These are phyloP conservation scores for Solanum tarijense DNA, from an alignment of 257 asterid genomes.

Conservation along the genomic window DNA sequence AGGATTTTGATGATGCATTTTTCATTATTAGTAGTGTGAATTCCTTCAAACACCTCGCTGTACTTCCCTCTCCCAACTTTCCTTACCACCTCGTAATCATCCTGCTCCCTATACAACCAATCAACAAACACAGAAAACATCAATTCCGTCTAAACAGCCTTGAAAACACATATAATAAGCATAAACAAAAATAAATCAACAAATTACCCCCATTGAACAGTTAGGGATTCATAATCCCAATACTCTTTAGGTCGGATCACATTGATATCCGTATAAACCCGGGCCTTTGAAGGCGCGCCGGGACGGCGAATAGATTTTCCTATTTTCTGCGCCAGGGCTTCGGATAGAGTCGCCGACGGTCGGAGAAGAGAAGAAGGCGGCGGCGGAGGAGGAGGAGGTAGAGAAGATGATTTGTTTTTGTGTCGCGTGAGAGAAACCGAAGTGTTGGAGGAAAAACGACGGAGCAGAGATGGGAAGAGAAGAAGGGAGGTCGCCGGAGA, in stretches of 20 bases:
- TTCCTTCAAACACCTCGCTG: slow-evolving; percentile 92
- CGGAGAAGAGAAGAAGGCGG: slow-evolving; percentile 18
- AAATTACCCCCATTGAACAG: slow-evolving; percentile 95
- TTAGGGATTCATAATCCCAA: slow-evolving; percentile 86
- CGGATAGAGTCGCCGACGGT: slow-evolving; percentile 20
- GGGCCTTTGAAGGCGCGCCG: slow-evolving; percentile 80
- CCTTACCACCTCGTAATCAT: slow-evolving; percentile 89
- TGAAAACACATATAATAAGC: background rate
- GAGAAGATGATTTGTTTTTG: slow-evolving; percentile 5
- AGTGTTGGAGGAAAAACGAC: slow-evolving; percentile 16
- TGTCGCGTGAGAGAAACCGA: slow-evolving; percentile 12
- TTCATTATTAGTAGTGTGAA: slow-evolving; percentile 65
- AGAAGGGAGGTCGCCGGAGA: background rate
- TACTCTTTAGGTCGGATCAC: slow-evolving; percentile 84
- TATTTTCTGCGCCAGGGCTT: slow-evolving; percentile 78
- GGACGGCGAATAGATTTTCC: slow-evolving; percentile 84
- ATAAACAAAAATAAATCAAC: background rate
- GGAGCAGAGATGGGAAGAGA: slow-evolving; percentile 20
- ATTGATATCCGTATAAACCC: slow-evolving; percentile 71
- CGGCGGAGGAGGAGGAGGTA: background rate
- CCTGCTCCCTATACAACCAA: slow-evolving; percentile 60
- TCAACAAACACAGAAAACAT: slow-evolving; percentile 1
- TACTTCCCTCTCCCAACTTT: slow-evolving; percentile 96
- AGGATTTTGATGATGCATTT: slow-evolving; percentile 85
- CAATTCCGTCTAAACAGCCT: background rate